Conservation (phyloP, 352 stramenopile species). For the Pythium dissotocum region DNA sequence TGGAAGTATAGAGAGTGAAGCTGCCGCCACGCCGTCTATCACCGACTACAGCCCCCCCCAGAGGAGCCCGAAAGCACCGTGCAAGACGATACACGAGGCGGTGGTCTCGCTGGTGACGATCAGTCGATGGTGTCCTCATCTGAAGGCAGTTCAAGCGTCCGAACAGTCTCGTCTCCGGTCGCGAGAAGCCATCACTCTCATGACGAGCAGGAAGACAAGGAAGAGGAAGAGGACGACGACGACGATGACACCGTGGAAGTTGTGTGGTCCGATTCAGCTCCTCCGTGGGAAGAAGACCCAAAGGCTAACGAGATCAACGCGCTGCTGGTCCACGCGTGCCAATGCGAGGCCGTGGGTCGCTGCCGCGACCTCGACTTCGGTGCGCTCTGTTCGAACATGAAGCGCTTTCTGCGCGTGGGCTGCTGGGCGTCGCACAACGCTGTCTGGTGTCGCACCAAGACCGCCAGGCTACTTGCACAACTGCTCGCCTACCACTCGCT, state of each 20-base stretch:
- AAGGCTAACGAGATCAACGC: conserved; percentile 44
- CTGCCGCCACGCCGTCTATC: not conserved
- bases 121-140: no score
- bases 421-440: conserved; percentile 65
- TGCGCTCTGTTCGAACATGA: conserved; percentile 56
- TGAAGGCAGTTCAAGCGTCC: not conserved
- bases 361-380: conserved; percentile 40
- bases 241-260: not conserved
- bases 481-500: conserved; percentile 56
- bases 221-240: not conserved
- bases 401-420: conserved; percentile 55
- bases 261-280: conserved; percentile 7
- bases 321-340: conserved; percentile 56
- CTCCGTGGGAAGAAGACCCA: conserved; percentile 16
- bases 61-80: no score
- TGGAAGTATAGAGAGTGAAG: not conserved
- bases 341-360: conserved; percentile 39
- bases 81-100: no score
- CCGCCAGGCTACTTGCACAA: conserved; percentile 39
- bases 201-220: not conserved
- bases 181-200: not conserved
- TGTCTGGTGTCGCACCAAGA: conserved; percentile 39
- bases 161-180: no score
- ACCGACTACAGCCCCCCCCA: no score
- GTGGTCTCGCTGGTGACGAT: no score